phyloP scores from a whole-genome alignment of 2,329 filamentous ascomycete species.

The Talaromyces rugulosus region DNA sequence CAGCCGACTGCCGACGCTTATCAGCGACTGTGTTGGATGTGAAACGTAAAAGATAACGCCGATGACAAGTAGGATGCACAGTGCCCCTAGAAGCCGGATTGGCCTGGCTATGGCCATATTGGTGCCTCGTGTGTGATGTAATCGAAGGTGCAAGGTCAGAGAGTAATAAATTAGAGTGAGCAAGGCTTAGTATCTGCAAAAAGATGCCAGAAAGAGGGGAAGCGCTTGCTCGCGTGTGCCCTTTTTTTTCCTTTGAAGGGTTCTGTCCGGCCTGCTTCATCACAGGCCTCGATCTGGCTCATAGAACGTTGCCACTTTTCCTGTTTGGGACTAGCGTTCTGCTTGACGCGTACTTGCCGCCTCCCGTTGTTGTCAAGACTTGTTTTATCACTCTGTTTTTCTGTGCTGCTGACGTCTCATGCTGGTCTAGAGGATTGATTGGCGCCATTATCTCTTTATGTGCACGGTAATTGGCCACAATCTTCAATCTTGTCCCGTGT shows the following conservation, averaged over 20 bases:
- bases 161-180: background rate
- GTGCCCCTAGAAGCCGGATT: constrained; percentile 13
- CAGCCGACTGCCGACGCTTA: constrained; percentile 42
- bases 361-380: background rate
- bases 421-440: background rate
- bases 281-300: background rate
- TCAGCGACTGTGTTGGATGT: constrained; percentile 25
- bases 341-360: constrained; percentile 26
- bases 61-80: constrained; percentile 24
- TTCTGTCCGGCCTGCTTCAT: background rate
- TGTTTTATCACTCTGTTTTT: background rate
- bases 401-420: background rate
- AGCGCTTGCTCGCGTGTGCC: background rate
- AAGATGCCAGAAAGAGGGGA: background rate
- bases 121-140: constrained; percentile 13
- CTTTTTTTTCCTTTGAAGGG: background rate
- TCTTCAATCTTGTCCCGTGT: background rate
- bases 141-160: background rate
- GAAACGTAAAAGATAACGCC: constrained; percentile 67
- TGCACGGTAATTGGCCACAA: background rate
- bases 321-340: constrained; percentile 23
- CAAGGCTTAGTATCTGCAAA: background rate
- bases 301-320: constrained; percentile 1
- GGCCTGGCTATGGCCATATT: constrained; percentile 16
- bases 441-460: background rate